Evolutionary conservation across 2,329 filamentous ascomycete genomes (phyloP).

Genomic region (Alternaria panax): DNA sequence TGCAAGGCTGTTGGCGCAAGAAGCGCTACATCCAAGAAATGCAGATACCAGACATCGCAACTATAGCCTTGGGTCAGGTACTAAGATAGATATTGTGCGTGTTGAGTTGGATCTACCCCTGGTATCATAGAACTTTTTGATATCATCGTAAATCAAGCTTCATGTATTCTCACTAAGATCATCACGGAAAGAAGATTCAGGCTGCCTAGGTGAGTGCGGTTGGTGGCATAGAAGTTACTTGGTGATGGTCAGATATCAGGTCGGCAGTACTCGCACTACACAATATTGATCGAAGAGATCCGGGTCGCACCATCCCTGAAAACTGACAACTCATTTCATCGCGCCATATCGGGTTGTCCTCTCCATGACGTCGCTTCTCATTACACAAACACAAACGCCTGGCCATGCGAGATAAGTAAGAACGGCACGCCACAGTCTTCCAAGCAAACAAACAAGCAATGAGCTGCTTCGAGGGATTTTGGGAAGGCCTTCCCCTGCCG

Average conservation of each 20-base stretch:
- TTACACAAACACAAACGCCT: constrained; percentile 1
- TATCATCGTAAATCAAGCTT: not conserved
- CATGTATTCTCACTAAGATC: not conserved
- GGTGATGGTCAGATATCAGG: not conserved
- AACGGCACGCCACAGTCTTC: not conserved
- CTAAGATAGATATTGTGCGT: not conserved
- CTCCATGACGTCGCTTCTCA: constrained; percentile 12
- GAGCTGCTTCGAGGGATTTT: not conserved
- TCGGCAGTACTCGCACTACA: not conserved
- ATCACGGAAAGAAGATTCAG: not conserved
- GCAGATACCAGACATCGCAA: not conserved
- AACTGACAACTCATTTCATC: not conserved
- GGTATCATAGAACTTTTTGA: not conserved
- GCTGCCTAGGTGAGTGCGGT: not conserved
- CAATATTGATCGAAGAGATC: not conserved
- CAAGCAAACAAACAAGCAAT: constrained; percentile 11
- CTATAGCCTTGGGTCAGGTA: not conserved
- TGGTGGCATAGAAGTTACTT: not conserved
- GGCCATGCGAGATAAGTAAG: not conserved
- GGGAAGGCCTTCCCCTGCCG: not conserved
- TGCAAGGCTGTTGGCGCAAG: not conserved
- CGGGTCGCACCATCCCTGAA: not conserved
- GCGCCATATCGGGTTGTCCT: not conserved
- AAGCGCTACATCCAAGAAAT: not conserved
- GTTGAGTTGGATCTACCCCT: not conserved